phyloP scores from a whole-genome alignment of 768 basidiomycete species.

The Termitomyces sp. region DNA sequence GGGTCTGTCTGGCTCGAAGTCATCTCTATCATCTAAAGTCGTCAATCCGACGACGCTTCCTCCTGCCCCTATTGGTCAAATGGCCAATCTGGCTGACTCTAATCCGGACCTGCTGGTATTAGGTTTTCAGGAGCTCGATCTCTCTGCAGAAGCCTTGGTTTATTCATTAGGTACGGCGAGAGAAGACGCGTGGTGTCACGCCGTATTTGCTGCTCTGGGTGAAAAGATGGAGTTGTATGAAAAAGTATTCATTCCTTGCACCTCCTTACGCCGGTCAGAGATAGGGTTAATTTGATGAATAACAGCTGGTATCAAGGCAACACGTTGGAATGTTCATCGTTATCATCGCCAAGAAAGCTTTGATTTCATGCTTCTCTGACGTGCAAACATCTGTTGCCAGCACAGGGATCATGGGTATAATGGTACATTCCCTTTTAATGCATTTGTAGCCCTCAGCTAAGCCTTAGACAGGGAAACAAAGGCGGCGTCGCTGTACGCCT shows the following conservation, averaged over 20 bases:
- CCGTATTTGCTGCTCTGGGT: conserved; percentile 68
- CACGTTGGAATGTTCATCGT: conserved; percentile 8
- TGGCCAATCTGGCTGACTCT: conserved; percentile 17
- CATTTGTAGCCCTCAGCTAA: background rate
- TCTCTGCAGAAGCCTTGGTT: conserved; percentile 73
- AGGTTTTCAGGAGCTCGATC: conserved; percentile 79
- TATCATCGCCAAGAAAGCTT: conserved; percentile 48
- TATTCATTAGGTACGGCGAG: conserved; percentile 59
- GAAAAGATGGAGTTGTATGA: conserved; percentile 59
- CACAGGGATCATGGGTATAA: conserved; percentile 72
- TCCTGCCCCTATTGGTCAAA: background rate
- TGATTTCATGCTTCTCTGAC: conserved; percentile 49
- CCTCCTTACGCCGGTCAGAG: background rate
- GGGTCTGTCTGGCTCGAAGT: background rate
- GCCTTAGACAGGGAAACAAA: conserved; percentile 67
- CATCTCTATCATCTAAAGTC: too few relatives aligned
- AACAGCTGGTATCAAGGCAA: conserved; percentile 4
- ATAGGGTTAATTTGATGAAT: background rate
- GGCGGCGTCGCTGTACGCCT: conserved; percentile 70
- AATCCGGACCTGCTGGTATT: conserved; percentile 72
- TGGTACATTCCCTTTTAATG: conserved; percentile 42
- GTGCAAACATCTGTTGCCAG: conserved; percentile 53
- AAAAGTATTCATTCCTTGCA: conserved; percentile 42
- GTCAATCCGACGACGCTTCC: background rate
- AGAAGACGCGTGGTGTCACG: conserved; percentile 71